Conservation (phyloP, 352 stramenopile genomes). For the Phytophthora ramorum region DNA sequence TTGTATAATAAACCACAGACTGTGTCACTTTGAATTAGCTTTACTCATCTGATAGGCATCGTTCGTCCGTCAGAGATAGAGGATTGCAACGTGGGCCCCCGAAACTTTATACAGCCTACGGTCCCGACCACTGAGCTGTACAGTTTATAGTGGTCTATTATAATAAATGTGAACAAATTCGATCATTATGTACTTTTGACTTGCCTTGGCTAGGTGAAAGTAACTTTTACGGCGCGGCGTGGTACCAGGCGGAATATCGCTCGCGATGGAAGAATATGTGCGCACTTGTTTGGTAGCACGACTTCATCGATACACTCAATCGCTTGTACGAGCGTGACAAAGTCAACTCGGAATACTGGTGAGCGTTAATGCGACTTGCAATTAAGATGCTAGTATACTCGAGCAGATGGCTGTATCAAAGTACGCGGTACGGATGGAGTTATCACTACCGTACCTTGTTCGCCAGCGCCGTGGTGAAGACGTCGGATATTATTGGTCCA, state of each 20-base stretch:
- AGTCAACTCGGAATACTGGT: not conserved
- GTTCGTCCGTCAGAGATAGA: too few species aligned
- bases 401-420: slow-evolving; percentile 2
- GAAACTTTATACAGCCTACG: too few species aligned
- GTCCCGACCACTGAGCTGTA: too few species aligned
- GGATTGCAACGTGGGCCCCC: too few species aligned
- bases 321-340: not conserved
- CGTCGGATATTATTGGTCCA: slow-evolving; percentile 1
- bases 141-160: too few species aligned
- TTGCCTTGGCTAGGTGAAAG: not conserved
- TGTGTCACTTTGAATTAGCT: too few species aligned
- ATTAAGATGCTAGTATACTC: not conserved
- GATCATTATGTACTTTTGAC: not conserved
- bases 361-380: not conserved
- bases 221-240: not conserved
- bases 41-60: too few species aligned
- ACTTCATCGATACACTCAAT: not conserved
- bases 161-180: too few species aligned
- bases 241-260: slow-evolving; percentile 1
- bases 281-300: too few species aligned
- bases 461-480: not conserved
- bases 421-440: not conserved
- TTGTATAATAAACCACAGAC: too few species aligned
- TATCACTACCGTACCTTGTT: slow-evolving; percentile 1
- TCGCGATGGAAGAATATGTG: not conserved